Base-by-base conservation (phyloP, 139 green algal genomes). In the Chlamydomonas sp. region DNA sequence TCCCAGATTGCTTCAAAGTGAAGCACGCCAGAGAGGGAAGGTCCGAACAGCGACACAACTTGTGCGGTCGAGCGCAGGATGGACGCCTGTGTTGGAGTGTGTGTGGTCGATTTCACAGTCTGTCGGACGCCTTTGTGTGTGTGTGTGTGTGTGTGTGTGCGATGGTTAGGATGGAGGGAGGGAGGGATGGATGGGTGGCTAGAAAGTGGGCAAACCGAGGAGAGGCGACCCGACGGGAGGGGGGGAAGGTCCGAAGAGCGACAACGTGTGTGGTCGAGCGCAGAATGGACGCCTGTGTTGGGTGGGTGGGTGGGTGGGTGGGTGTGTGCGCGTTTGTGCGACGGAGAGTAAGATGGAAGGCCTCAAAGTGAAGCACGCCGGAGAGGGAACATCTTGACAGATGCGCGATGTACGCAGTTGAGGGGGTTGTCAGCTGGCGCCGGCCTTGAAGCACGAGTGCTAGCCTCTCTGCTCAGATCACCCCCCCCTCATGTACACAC, bases 361-460 rank as follows among this genome's bases (percentile, higher is more conserved):
- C 61, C 36, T 68, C 61, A 39, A 68, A 39, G 36, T 68, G 61
- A 8, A 68, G n/a, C 36, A 68, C 61, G 2, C 61, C 61, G 2
- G 61, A 68, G 36, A 68, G 35, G 5, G 5, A 24, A 2, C 20
- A n/a, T 3, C 61, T 37, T 28, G n/a, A 68, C 22, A 68, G 61
- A 3, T 13, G 22, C 10, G 57, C 36, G 29, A 68, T 37, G 5
- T 68, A 2, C n/a, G 39, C 39, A 13, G 39, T 50, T 13, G 13
- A 13, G 10, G 8, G 10, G n/a, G n/a, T n/a, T n/a, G n/a, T n/a
- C n/a, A n/a, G n/a, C n/a, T n/a, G n/a, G n/a, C n/a, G n/a, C n/a
- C n/a, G n/a, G n/a, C n/a, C n/a, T n/a, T n/a, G n/a, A n/a, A n/a
- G n/a, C n/a, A n/a, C n/a, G n/a, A n/a, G n/a, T n/a, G n/a, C n/a